phyloP scores from a whole-genome alignment of 305 asterid species.

The Fraxinus sp. region DNA sequence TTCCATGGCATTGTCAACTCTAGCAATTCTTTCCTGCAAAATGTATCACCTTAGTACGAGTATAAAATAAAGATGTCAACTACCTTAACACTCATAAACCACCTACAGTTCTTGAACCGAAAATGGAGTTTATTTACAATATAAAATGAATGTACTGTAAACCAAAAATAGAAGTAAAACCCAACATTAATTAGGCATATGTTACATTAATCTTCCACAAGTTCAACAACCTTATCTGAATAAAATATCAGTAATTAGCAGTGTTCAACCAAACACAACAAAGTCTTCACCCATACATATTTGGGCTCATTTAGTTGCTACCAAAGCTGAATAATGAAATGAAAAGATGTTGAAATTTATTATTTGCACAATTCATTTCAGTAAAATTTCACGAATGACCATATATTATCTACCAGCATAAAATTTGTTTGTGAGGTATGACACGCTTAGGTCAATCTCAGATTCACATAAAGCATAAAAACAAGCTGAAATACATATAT shows the following conservation, averaged over 20 bases:
- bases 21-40: conserved; percentile 54
- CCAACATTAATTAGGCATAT: not conserved
- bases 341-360: not conserved
- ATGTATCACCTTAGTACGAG: conserved; percentile 16
- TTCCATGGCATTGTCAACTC: conserved; percentile 44
- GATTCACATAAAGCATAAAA: not conserved
- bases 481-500: not conserved
- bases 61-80: conserved; percentile 4
- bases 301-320: not conserved
- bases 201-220: not conserved
- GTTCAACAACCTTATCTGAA: not conserved
- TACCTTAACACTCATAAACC: not conserved
- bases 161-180: not conserved
- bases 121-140: not conserved
- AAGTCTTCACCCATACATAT: not conserved
- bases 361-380: not conserved
- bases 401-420: not conserved
- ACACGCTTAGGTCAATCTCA: not conserved
- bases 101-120: not conserved
- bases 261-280: not conserved
- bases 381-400: not conserved
- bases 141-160: not conserved
- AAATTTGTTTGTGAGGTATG: not conserved
- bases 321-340: not conserved
- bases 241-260: not conserved